Evolutionary conservation across 768 basidiomycete genomes (phyloP).

Genomic region (Phanerochaete carnosa): DNA sequence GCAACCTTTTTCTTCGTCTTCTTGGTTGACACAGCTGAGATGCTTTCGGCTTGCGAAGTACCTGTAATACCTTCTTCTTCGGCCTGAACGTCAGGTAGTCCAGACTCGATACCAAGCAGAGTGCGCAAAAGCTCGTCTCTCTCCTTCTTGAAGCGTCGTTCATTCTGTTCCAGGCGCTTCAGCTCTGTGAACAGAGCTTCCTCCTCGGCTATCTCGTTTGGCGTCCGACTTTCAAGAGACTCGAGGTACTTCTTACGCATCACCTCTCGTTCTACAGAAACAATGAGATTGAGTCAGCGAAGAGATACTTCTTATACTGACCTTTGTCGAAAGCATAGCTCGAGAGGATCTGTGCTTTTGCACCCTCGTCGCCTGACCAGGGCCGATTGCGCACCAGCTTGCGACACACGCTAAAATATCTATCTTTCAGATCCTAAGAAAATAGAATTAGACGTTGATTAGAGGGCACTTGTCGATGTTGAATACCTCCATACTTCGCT

Average conservation of each 20-base stretch:
- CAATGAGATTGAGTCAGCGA: background rate
- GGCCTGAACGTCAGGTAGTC: conserved; percentile 65
- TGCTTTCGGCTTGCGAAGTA: background rate
- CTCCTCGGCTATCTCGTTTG: conserved; percentile 90
- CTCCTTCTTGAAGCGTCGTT: conserved; percentile 83
- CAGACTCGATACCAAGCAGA: conserved; percentile 83
- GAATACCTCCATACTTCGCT: conserved; percentile 67
- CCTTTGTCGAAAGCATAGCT: conserved; percentile 89
- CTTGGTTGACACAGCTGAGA: conserved; percentile 33
- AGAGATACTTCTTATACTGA: conserved; percentile 24
- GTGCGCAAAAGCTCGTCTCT: conserved; percentile 84
- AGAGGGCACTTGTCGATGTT: conserved; percentile 8
- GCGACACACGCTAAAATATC: conserved; percentile 90
- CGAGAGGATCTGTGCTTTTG: conserved; percentile 62
- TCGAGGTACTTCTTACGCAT: conserved; percentile 85
- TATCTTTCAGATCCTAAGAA: conserved; percentile 82
- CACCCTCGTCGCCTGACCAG: conserved; percentile 77
- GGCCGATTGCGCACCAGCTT: conserved; percentile 82
- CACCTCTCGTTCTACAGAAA: conserved; percentile 71
- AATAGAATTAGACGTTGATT: background rate
- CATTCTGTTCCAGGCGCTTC: conserved; percentile 92
- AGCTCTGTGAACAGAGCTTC: conserved; percentile 92
- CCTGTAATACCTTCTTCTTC: conserved; percentile 59
- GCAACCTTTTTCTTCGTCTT: conserved; percentile 54
- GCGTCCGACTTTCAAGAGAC: conserved; percentile 85